Percentiles rank a stretch among this genome's conserved stretches.
Conservation (phyloP, 108 stramenopile genomes). For the Nitzschia sp. region DNA sequence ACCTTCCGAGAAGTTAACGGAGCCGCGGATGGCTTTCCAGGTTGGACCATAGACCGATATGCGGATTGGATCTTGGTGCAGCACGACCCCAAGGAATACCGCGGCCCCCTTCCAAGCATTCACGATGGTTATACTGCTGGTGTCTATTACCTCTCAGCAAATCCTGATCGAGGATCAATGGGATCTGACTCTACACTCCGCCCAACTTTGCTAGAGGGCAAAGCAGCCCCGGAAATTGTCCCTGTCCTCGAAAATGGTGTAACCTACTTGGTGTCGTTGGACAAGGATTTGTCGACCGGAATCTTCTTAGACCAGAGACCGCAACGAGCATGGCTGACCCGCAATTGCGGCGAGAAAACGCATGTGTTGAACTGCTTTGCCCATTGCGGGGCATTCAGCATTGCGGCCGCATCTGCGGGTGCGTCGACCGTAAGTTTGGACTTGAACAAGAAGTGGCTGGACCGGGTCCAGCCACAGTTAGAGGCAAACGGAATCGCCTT, state of each 20-base stretch:
- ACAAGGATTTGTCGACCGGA: constrained; percentile 80
- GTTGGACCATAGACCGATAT: constrained; percentile 84
- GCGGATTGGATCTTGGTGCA: constrained; percentile 80
- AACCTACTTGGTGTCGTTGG: constrained; percentile 66
- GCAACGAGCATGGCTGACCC: constrained; percentile 72
- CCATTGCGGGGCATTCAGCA: constrained; percentile 79
- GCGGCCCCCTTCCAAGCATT: constrained; percentile 79
- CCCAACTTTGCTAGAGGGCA: constrained; percentile 69
- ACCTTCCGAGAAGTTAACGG: constrained; percentile 86
- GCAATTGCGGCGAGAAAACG: constrained; percentile 62
- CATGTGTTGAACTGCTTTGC: constrained; percentile 86
- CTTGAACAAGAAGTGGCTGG: constrained; percentile 82
- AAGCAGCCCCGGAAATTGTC: constrained; percentile 63
- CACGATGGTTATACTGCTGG: constrained; percentile 83
- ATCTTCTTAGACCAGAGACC: constrained; percentile 83
- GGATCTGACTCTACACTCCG: constrained; percentile 45
- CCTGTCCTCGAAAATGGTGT: constrained; percentile 74
- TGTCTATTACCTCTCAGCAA: constrained; percentile 69
- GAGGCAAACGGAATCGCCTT: constrained; percentile 80
- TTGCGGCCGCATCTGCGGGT: constrained; percentile 82
- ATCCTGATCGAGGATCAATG: constrained; percentile 67
- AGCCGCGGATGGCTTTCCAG: constrained; percentile 81
- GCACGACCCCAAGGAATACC: constrained; percentile 55
- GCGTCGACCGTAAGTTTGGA: constrained; percentile 80
- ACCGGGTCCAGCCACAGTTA: constrained; percentile 71